Conservation (phyloP, 345 rosid species). For the Hirschfeldia incana region DNA sequence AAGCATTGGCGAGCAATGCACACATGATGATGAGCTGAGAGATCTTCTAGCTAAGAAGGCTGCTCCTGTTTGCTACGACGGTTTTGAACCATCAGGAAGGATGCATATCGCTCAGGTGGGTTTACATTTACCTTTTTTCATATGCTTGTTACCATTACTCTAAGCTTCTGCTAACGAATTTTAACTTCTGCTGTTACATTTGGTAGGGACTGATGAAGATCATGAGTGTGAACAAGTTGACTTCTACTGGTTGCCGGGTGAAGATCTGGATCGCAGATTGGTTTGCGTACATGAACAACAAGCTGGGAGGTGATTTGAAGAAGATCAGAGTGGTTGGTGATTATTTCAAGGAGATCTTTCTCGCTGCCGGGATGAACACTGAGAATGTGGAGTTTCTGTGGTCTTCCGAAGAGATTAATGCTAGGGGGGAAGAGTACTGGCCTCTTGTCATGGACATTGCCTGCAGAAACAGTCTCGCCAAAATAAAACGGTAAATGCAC, state of each 20-base stretch:
- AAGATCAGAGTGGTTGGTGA: slow-evolving; percentile 73
- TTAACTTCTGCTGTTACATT: neutral
- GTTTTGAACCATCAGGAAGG: slow-evolving; percentile 92
- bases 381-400: slow-evolving; percentile 75
- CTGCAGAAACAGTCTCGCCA: slow-evolving; percentile 75
- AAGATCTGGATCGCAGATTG: slow-evolving; percentile 97
- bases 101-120: slow-evolving; percentile 95
- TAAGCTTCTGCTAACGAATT: neutral
- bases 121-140: neutral
- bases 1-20: slow-evolving; percentile 83
- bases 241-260: slow-evolving; percentile 82
- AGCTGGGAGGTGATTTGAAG: slow-evolving; percentile 90
- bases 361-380: slow-evolving; percentile 74
- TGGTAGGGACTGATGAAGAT: slow-evolving; percentile 79
- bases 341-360: slow-evolving; percentile 79
- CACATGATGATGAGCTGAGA: slow-evolving; percentile 77
- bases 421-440: slow-evolving; percentile 75
- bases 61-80: slow-evolving; percentile 86
- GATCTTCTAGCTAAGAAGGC: slow-evolving; percentile 78
- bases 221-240: slow-evolving; percentile 79
- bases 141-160: neutral
- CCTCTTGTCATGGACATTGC: slow-evolving; percentile 97
- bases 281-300: slow-evolving; percentile 95
- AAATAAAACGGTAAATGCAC: slow-evolving; percentile 13
- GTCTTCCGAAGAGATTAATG: slow-evolving; percentile 91